These are phyloP conservation scores for Chalciporus chontae DNA, from an alignment of 768 basidiomycete genomes.

Conservation along the genomic window DNA sequence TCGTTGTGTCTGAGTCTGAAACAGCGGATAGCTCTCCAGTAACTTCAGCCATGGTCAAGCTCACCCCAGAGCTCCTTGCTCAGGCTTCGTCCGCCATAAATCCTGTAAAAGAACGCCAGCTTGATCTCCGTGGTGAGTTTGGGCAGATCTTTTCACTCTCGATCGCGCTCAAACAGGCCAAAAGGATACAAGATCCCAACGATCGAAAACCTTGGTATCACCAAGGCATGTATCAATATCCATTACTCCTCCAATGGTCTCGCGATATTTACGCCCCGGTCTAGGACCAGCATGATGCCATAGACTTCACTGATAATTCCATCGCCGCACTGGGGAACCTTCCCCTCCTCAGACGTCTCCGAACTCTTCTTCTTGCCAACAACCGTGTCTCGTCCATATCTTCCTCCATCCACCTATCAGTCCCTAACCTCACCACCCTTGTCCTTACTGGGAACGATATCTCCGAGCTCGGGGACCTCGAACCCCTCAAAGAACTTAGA, in stretches of 20 bases:
- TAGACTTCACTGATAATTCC: slow-evolving; percentile 92
- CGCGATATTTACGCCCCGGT: slow-evolving; percentile 8
- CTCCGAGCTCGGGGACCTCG: slow-evolving; percentile 77
- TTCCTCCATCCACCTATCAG: slow-evolving; percentile 75
- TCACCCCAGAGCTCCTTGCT: slow-evolving; percentile 90
- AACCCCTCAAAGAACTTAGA: slow-evolving; percentile 73
- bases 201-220: slow-evolving; percentile 95
- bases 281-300: slow-evolving; percentile 90
- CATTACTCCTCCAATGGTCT: slow-evolving; percentile 11
- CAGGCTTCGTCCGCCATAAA: slow-evolving; percentile 76
- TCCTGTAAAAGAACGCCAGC: slow-evolving; percentile 83
- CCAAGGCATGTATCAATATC: slow-evolving; percentile 52
- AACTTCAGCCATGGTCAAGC: slow-evolving; percentile 66
- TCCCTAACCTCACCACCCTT: slow-evolving; percentile 79
- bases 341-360: slow-evolving; percentile 80
- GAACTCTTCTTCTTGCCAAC: slow-evolving; percentile 83
- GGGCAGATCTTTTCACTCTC: not conserved
- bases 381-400: slow-evolving; percentile 86
- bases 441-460: slow-evolving; percentile 83
- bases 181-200: slow-evolving; percentile 90
- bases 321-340: slow-evolving; percentile 80
- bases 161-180: slow-evolving; percentile 18
- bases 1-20: slow-evolving; percentile 36
- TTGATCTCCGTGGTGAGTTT: slow-evolving; percentile 80
- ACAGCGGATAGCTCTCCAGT: slow-evolving; percentile 17